Evolutionary conservation across 208 protist species (phyloP), one percentile per base, ranked within the genome.

Genomic region (Leishmania tropica): DNA sequence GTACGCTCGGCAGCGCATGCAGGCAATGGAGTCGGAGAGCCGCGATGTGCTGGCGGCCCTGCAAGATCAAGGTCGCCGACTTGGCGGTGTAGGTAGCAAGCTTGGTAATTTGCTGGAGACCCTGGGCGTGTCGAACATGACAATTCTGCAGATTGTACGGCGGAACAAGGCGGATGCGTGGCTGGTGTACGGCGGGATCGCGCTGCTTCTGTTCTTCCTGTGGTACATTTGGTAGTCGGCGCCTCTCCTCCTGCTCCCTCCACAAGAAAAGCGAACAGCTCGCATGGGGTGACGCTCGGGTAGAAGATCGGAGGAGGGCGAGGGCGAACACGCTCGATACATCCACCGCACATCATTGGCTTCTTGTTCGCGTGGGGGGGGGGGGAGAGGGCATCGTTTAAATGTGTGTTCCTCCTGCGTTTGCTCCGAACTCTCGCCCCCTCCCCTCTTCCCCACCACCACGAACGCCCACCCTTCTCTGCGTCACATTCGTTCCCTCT

Each of bases 101-200:
- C 80, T 95, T 35, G 88, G 83, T 5, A 84, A 91, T 76, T 45
- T 97, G 75, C 81, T 97, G 48, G 94, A 97, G 80, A 90, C 94
- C 76, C 62, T 97, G 37, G 94, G 92, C 2, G 87, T 97, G 37
- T 93, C 94, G 13, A 96, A 97, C 82, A 93, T 86, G 42, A 95
- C 92, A 0, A 88, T 96, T 76, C 48, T 92, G 54, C 91, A 95
- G 35, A 93, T 97, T 85, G 84, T 97, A 67, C 90, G 94, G 2
- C 92, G 92, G 53, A 97, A 97, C 83, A 84, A 90, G 83, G 78
- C 88, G 45, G 94, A 97, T 73, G 92, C 94, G 79, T 97, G 92
- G 90, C 71, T 97, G 8, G 92, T 97, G 11, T 97, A 95, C 74
- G 87, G 87, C 42, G 91, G 91, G 21, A 94, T 94, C 28, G 79